Conservation (phyloP, 495 filamentous ascomycete genomes). For the Aspergillus steynii region DNA sequence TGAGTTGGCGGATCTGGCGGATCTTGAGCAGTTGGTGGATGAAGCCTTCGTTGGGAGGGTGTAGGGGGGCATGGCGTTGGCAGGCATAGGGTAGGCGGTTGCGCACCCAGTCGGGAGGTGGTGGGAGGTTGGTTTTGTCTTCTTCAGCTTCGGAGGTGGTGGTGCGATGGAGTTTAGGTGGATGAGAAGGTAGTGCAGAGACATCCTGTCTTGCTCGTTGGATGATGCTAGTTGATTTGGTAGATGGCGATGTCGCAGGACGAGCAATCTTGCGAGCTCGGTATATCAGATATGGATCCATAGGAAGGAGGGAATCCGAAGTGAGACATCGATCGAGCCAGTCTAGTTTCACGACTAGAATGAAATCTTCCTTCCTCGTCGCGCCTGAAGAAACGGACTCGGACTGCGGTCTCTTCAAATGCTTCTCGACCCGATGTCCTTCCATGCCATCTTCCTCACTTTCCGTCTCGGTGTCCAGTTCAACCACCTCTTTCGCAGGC, state of each 20-base stretch:
- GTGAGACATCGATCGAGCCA: conserved; percentile 72
- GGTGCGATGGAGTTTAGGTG: conserved; percentile 56
- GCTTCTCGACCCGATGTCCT: conserved; percentile 9
- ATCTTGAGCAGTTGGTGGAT: conserved; percentile 76
- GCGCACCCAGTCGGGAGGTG: conserved; percentile 70
- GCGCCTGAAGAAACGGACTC: background rate
- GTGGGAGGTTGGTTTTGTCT: conserved; percentile 40
- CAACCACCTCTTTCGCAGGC: conserved; percentile 21
- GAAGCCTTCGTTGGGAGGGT: conserved; percentile 74
- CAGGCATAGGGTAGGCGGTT: conserved; percentile 73
- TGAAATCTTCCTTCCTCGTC: conserved; percentile 22
- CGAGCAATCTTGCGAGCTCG: conserved; percentile 39
- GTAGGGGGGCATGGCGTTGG: conserved; percentile 69
- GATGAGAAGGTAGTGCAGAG: conserved; percentile 18
- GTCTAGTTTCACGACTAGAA: conserved; percentile 70
- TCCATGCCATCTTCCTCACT: conserved; percentile 24
- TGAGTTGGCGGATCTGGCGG: conserved; percentile 65
- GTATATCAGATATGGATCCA: conserved; percentile 67
- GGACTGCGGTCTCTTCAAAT: conserved; percentile 10
- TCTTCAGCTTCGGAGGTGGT: conserved; percentile 75
- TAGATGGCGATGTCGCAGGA: conserved; percentile 9
- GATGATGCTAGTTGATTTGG: conserved; percentile 39
- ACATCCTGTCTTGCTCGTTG: conserved; percentile 56
- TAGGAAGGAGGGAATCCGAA: conserved; percentile 52
- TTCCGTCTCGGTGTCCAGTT: conserved; percentile 37